Percentiles rank a stretch among this genome's conserved stretches.
These are phyloP conservation scores for Talaromyces funiculosus DNA, from an alignment of 2,329 filamentous ascomycete genomes.

Conservation along the genomic window DNA sequence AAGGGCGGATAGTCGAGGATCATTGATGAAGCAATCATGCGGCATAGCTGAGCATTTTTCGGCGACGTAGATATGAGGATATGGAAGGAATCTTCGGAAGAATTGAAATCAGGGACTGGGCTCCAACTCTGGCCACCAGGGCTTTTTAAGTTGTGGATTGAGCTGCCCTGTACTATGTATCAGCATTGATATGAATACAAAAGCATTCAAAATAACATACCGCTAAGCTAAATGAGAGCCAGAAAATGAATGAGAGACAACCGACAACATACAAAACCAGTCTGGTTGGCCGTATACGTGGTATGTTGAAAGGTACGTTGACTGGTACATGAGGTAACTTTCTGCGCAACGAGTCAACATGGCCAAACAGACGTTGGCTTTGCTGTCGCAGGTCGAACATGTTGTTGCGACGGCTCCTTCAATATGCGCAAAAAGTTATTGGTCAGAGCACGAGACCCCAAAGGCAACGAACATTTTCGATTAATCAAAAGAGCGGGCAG, in stretches of 20 bases:
- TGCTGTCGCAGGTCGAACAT: not conserved
- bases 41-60: conserved; percentile 51
- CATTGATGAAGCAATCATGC: conserved; percentile 52
- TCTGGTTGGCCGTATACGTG: conserved; percentile 6
- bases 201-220: not conserved
- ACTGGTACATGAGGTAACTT: not conserved
- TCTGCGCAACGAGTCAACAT: not conserved
- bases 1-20: conserved; percentile 56
- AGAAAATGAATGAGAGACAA: not conserved
- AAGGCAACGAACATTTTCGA: conserved; percentile 1
- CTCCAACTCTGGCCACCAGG: conserved; percentile 22
- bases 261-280: conserved; percentile 4
- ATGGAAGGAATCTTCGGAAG: conserved; percentile 45
- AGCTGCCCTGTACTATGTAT: not conserved
- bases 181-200: not conserved
- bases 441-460: not conserved
- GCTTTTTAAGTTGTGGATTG: not conserved
- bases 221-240: not conserved
- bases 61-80: conserved; percentile 49
- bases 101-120: conserved; percentile 28
- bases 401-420: not conserved
- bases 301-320: not conserved
- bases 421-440: not conserved
- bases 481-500: not conserved
- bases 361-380: conserved; percentile 1